Percentiles rank a stretch among this genome's conserved stretches.
These are phyloP conservation scores for Phylloporus rhodoxanthus DNA, from an alignment of 768 basidiomycete genomes.

Conservation along the genomic window DNA sequence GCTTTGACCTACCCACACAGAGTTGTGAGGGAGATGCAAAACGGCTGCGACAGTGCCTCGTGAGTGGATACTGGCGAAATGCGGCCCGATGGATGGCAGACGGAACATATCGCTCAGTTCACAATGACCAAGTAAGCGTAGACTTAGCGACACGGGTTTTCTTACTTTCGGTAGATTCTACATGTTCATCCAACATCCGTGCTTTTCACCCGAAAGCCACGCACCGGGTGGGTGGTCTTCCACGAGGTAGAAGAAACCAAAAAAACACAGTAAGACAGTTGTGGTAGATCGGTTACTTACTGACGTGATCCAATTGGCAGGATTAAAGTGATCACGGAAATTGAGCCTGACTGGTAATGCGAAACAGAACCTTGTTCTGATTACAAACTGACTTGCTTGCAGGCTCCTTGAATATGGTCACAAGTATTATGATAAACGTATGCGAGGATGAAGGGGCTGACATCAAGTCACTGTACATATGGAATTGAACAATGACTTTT, in stretches of 20 bases:
- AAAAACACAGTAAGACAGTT: conserved; percentile 68
- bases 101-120: conserved; percentile 86
- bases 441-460: not conserved
- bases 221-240: conserved; percentile 89
- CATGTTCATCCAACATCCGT: conserved; percentile 94
- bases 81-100: conserved; percentile 88
- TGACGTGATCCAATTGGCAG: conserved; percentile 36
- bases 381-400: conserved; percentile 2
- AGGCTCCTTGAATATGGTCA: conserved; percentile 50
- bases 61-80: conserved; percentile 91
- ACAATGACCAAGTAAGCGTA: conserved; percentile 69
- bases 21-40: conserved; percentile 89
- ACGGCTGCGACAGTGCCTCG: conserved; percentile 79
- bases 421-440: conserved; percentile 36
- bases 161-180: conserved; percentile 48
- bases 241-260: conserved; percentile 97
- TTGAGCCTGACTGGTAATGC: conserved; percentile 86
- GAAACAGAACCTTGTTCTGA: not conserved
- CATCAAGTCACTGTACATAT: too few relatives aligned
- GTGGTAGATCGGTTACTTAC: not conserved
- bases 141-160: not conserved
- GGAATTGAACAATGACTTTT: not conserved
- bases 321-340: conserved; percentile 88
- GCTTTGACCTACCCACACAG: conserved; percentile 74
- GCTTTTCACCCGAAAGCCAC: conserved; percentile 86